Base-by-base conservation (phyloP, 805 yeast genomes). In the Starmera dryadoides region DNA sequence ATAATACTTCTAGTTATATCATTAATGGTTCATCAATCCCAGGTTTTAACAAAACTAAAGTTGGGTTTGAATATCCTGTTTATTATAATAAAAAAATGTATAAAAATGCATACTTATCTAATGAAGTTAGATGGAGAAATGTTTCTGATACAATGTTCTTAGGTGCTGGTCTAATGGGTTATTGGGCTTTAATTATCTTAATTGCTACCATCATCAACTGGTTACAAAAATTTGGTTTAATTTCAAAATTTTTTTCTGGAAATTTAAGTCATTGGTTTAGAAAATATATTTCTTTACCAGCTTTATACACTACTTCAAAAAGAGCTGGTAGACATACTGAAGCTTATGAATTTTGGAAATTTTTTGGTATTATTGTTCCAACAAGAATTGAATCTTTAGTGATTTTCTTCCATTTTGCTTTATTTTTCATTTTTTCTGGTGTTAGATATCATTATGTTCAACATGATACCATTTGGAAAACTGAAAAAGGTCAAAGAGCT, bases 111-210 rank as follows among this genome's bases (percentile, higher is more conserved):
- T 60, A 50, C 42, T 19, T 28, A 2, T 52, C 66, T 7, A 45
- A 48, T 31, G 42, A 46, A 18, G 40, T 44, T 28, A 59, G 71
- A 50, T 65, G 43, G 36, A 52, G 55, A 14, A 69, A 66, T 42
- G 35, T 54, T 6, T 66, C 64, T 39, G 58, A 59, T 18, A 70
- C 79, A 3, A 63, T 73, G 22, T 63, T 58, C 42, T 57, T 69
- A 49, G 81, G 75, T 32, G 58, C 66, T 12, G 76, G 66, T 2
- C 45, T 68, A 29, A 40, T 77, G 18, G 70, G 72, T 0, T 74
- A 69, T 45, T 75, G 80, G 79, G 70, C 61, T 4, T 37, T 62
- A 1, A 56, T 77, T 31, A 48, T 73, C 39, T 32, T 75, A 1
- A 22, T 68, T 19, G 64, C 73, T 4, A 65, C 66, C 2, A 17